Evolutionary conservation across 2,329 filamentous ascomycete species (phyloP).

Genomic region (Ambrosiella beaveri): DNA sequence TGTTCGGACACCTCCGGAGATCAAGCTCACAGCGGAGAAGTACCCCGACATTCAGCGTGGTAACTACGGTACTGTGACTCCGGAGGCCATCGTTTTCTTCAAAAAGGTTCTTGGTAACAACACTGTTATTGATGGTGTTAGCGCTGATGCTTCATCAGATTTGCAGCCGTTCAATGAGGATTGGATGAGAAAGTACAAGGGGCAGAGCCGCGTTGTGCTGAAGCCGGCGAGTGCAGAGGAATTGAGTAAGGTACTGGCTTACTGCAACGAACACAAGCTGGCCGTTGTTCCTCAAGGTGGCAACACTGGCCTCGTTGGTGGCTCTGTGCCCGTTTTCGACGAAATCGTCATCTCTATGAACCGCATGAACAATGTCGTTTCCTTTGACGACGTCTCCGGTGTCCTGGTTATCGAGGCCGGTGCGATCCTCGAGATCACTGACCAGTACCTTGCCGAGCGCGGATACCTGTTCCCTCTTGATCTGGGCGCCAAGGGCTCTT

Average conservation of each 20-base stretch:
- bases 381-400: conserved; percentile 85
- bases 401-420: conserved; percentile 82
- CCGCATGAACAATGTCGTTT: conserved; percentile 79
- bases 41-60: conserved; percentile 75
- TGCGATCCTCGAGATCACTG: conserved; percentile 74
- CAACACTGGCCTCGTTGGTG: conserved; percentile 89
- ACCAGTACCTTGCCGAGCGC: conserved; percentile 67
- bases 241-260: conserved; percentile 77
- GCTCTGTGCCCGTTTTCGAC: conserved; percentile 91
- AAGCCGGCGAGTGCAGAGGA: conserved; percentile 74
- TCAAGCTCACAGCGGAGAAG: conserved; percentile 66
- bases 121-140: conserved; percentile 72
- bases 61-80: conserved; percentile 55
- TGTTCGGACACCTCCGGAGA: conserved; percentile 12
- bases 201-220: conserved; percentile 71
- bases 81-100: conserved; percentile 71
- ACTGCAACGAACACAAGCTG: conserved; percentile 85
- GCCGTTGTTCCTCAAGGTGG: conserved; percentile 95
- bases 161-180: conserved; percentile 87
- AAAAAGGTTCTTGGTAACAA: conserved; percentile 61
- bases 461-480: conserved; percentile 89
- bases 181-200: conserved; percentile 98
- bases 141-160: conserved; percentile 46
- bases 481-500: conserved; percentile 93
- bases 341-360: conserved; percentile 87